Conservation (phyloP, 768 basidiomycete species). For the Suillus occidentalis region DNA sequence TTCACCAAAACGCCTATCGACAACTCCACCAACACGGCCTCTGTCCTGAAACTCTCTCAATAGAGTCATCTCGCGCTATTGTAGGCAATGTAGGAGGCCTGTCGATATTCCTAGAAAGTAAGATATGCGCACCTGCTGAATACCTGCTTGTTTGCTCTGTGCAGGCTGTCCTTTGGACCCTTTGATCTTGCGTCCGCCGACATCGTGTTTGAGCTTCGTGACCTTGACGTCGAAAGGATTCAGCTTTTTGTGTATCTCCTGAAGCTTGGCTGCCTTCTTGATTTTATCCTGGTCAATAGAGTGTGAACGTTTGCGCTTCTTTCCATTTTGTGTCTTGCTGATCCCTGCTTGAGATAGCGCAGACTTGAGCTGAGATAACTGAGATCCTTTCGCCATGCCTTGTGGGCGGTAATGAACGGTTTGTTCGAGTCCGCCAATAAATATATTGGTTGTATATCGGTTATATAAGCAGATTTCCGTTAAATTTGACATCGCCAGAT, state of each 20-base stretch:
- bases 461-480: too few relatives aligned
- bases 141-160: conserved; percentile 43
- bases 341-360: conserved; percentile 81
- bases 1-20: conserved; percentile 97
- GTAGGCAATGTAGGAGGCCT: neutral
- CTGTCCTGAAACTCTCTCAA: conserved; percentile 86
- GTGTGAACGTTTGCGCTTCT: conserved; percentile 66
- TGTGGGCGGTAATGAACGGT: neutral
- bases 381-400: conserved; percentile 79
- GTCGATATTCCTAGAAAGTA: neutral
- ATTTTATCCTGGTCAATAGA: conserved; percentile 77
- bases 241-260: conserved; percentile 79
- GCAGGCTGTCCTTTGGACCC: conserved; percentile 83
- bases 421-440: neutral
- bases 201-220: conserved; percentile 89
- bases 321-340: conserved; percentile 54
- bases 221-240: conserved; percentile 96
- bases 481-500: too few relatives aligned
- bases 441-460: neutral
- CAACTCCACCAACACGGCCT: conserved; percentile 81
- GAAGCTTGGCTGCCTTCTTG: conserved; percentile 75
- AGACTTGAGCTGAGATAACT: conserved; percentile 86
- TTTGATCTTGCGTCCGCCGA: conserved; percentile 84
- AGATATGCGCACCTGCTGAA: neutral
- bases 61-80: conserved; percentile 44